Evolutionary conservation across 1,284 basidiomycete genomes (phyloP), one percentile per base, ranked within the genome.

Genomic region (Trichosporon inkin): DNA sequence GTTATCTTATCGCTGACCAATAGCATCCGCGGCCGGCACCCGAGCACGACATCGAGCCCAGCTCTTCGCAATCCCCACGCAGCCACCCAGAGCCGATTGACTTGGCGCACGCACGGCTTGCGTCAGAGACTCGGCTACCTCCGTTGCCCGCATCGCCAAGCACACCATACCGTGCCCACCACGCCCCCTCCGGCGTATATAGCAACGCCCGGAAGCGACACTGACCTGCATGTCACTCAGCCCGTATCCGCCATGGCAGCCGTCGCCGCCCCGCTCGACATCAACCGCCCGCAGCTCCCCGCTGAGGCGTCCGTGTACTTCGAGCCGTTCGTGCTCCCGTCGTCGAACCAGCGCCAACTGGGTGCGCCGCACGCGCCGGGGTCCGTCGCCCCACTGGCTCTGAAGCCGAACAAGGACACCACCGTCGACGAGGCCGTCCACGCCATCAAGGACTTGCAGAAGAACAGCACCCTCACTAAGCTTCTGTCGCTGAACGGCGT

Each of bases 261-360:
- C 8, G 44, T 55, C 1, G 53, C 55, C 1, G 13, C 32, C 8
- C 22, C 24, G n/a, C 17, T 32, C 22, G 17, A 28, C 19, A n/a
- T n/a, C 6, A 13, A 10, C 17, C 49, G 44, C 14, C 20, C 8
- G 24, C 38, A n/a, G 19, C 22, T 22, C 44, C 36, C 41, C 1
- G 19, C 55, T 19, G 55, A 39, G 10, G 56, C 47, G 7, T 36
- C 36, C 11, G 44, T 47, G 17, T 20, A 32, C 57, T 63, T 63
- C 14, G 56, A 55, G 55, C 28, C 62, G 6, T 63, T 63, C 38
- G 19, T 16, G 10, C 54, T 86, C 81, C 69, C 86, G 84, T 10
- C 92, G 90, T 24, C 92, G 86, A 19, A 96, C 79, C 36, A 80
- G 82, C 2, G 93, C 90, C 7, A 94, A 80, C 69, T 92, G 84